Percentiles rank a stretch among this genome's conserved stretches.
These are phyloP conservation scores for Fusarium sp. DNA, from an alignment of 2,329 filamentous ascomycete genomes.

Conservation along the genomic window DNA sequence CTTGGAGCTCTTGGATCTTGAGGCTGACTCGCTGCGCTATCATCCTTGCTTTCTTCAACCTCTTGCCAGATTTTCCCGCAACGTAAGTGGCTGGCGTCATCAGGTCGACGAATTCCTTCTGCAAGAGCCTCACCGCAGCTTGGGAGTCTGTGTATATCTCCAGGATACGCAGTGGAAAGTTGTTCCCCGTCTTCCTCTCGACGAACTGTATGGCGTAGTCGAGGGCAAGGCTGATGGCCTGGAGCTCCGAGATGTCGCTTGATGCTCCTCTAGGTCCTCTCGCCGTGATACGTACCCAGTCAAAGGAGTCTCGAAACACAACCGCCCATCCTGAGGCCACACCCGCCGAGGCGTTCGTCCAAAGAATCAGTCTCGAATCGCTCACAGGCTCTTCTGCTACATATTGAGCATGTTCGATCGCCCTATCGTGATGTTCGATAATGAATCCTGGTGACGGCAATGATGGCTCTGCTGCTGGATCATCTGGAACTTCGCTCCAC, in stretches of 20 bases:
- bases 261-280: neutral
- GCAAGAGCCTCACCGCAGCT: neutral
- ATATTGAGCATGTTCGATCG: neutral
- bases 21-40: neutral
- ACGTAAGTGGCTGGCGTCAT: neutral
- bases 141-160: constrained; percentile 29
- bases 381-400: neutral
- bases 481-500: constrained; percentile 7
- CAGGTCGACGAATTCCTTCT: neutral
- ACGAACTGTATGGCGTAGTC: constrained; percentile 14
- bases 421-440: neutral
- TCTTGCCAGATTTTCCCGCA: neutral
- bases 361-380: neutral
- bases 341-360: constrained; percentile 16
- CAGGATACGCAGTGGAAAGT: neutral
- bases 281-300: constrained; percentile 28
- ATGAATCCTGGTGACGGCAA: neutral
- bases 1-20: neutral
- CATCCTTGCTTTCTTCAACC: neutral
- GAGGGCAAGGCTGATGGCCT: constrained; percentile 28
- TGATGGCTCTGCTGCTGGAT: neutral
- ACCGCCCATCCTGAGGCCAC: neutral
- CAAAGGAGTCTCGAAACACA: neutral
- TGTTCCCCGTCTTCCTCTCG: neutral
- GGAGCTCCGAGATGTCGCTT: constrained; percentile 4